Evolutionary conservation across 1,139 yeast species (phyloP), one percentile per base, ranked within the genome.

Genomic region (Pichia sp.): DNA sequence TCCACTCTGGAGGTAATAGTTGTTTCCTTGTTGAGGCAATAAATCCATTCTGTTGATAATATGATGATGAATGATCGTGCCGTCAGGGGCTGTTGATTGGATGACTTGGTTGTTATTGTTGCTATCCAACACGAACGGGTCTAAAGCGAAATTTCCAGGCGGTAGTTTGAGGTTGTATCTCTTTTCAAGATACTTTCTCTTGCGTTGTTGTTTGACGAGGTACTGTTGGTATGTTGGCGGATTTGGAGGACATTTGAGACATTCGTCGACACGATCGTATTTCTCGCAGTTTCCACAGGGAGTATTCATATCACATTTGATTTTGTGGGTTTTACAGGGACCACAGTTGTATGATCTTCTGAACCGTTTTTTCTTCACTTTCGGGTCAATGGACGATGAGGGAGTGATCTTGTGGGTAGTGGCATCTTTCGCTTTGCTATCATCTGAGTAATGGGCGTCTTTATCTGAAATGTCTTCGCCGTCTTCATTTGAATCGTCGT

Each of bases 321-420:
- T 74, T 59, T 78, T 78, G 44, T 75, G 71, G 27, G 67, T 59
- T 56, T 76, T 76, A 56, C 83, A 78, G 4, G 80, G 81, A 0
- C 82, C 83, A 60, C 83, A 78, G 48, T 76, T 74, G 57, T 78
- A 78, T 28, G 79, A 73, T 47, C 83, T 64, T 53, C 83, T 65
- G 49, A 67, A 69, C 36, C 59, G 45, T 39, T 40, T 45, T 24
- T 31, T 42, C 9, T 45, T 38, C 15, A 32, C 15, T 19, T 34
- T 20, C 11, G 22, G 15, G 9, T 21, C 21, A 15, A n/a, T n/a
- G n/a, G n/a, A n/a, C n/a, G n/a, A n/a, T n/a, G n/a, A n/a, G n/a
- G n/a, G n/a, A n/a, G n/a, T n/a, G n/a, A n/a, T n/a, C n/a, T n/a
- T n/a, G n/a, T n/a, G n/a, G n/a, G n/a, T n/a, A n/a, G n/a, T n/a